Base-by-base conservation (phyloP, 768 basidiomycete genomes). In the Mycena venus region DNA sequence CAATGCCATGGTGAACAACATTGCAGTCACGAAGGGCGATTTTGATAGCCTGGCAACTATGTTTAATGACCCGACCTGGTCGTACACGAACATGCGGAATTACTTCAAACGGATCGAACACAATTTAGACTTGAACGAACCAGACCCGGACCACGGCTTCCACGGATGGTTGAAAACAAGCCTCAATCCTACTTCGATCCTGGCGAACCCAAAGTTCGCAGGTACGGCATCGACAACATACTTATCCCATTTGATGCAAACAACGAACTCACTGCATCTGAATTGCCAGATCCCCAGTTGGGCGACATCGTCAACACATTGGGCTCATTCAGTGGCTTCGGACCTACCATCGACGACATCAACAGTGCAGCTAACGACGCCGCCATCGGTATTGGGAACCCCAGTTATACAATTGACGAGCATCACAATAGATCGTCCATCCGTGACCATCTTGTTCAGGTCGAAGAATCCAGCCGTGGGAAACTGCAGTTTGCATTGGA, bases 151-250 rank as follows among this genome's bases (percentile, higher is more conserved):
- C 27, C 82, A 83, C 56, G 82, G 82, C 6, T 80, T 78, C 55
- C 34, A 79, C 40, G 82, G 82, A 49, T 83, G 82, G 82, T 63
- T 83, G 55, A 80, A 79, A 29, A 80, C 80, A 7, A 81, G 71
- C 40, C 59, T 81, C 19, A 79, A 80, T 14, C 68, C 78, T 1
- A 75, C 77, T 42, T 75, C 79, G 17, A 68, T 77, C 14, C 44
- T 76, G 12, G 42, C 70, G 5, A 73, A 81, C 60, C 80, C 80
- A 19, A 34, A 51, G 29, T 78, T 81, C 36, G 66, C 80, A 32
- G 81, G 82, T 81, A 42, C 14, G 27, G 38, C 7, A 56, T 38
- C 4, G 42, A 44, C 17, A 19, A 44, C 19, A 7, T 44, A n/a
- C n/a, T n/a, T n/a, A n/a, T n/a, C n/a, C n/a, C n/a, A n/a, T n/a